phyloP scores from a whole-genome alignment of 257 asterid genomes.

The Primulina huaijiensis region DNA sequence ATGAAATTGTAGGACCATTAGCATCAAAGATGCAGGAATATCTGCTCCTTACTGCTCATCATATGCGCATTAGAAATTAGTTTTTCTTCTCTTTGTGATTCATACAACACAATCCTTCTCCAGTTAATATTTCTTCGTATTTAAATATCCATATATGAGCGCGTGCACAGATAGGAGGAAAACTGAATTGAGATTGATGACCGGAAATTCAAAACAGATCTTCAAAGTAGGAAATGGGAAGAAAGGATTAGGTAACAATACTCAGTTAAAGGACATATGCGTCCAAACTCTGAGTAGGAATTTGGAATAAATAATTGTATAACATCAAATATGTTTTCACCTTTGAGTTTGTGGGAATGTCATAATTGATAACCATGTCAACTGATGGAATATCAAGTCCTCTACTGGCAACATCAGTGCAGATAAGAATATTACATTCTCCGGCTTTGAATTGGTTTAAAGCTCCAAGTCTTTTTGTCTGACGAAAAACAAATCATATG shows the following conservation, averaged over 20 bases:
- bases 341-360: slow-evolving; percentile 88
- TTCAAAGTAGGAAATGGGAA: no score
- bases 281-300: not conserved
- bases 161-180: not conserved
- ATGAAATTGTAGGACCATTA: no score
- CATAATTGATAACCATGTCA: slow-evolving; percentile 88
- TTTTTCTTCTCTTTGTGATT: no score
- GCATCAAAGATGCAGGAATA: not conserved
- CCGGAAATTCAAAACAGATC: no score
- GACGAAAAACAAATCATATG: slow-evolving; percentile 19
- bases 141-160: not conserved
- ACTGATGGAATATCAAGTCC: slow-evolving; percentile 95
- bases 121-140: no score
- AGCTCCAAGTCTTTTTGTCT: slow-evolving; percentile 89
- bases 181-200: not conserved
- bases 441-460: slow-evolving; percentile 79
- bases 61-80: no score
- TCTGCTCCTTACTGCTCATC: not conserved
- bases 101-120: no score
- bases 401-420: slow-evolving; percentile 96
- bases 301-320: not conserved
- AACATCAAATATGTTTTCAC: slow-evolving; percentile 29
- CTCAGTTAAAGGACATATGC: not conserved
- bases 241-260: no score
- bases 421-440: slow-evolving; percentile 77